Evolutionary conservation across 1,284 basidiomycete species (phyloP), one percentile per base, ranked within the genome.

Genomic region (Rhodotorula sp.): DNA sequence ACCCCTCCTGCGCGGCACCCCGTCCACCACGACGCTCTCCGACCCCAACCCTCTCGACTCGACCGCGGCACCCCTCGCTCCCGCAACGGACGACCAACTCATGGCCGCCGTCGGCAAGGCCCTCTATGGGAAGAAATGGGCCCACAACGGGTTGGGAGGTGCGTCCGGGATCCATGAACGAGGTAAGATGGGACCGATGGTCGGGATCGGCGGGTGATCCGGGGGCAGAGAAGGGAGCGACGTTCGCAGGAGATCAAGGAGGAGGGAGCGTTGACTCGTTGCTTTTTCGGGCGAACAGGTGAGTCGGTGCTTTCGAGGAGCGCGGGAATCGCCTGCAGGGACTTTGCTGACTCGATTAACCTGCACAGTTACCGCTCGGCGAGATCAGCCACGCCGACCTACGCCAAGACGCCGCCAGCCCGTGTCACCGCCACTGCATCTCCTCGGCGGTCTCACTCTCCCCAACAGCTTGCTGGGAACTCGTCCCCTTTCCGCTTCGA

Each of bases 81-180:
- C 62, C 42, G 4, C 42, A 6, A 29, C 67, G 46, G 90, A 95
- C 78, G 82, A 83, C 48, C 84, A 88, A 29, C 82, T 95, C 18
- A 68, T 90, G 54, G 78, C 83, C 57, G 84, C 86, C 5, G 88
- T 94, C 56, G 86, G 86, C 4, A 81, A 79, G 15, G 90, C 91
- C 8, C 87, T 93, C 2, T 81, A 81, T 30, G 85, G 86, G 60
- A 95, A 94, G 83, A 87, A 90, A 77, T 91, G 88, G 79, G 92
- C 90, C 77, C 92, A 95, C 78, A 88, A 78, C 87, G 64, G 90
- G 87, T 67, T 93, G 91, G 90, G 87, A 90, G 79, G 85, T 86
- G 75, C 90, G 91, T 72, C 87, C 89, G 80, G 88, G 87, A 73
- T 79, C 44, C 66, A 70, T 15, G 53, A 37, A 24, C 67, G 73